Conservation (phyloP, 768 basidiomycete genomes). For the Boletus sp. region DNA sequence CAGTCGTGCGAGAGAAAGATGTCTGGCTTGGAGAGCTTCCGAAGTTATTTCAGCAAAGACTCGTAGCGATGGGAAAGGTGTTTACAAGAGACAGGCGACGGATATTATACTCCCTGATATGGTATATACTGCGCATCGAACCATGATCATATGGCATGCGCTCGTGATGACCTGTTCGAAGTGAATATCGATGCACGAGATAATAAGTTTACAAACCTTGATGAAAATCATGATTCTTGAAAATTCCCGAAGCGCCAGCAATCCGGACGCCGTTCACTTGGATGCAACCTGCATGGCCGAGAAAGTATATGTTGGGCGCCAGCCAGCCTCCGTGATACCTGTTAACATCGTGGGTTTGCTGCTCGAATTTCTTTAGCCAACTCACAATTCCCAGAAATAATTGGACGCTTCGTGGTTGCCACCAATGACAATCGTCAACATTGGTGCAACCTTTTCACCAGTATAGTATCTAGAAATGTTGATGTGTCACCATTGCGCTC, state of each 20-base stretch:
- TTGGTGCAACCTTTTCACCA: constrained; percentile 74
- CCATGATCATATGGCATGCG: constrained; percentile 72
- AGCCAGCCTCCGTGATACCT: constrained; percentile 98
- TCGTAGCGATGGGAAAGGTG: neutral
- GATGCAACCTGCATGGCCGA: constrained; percentile 88
- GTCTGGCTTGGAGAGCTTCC: constrained; percentile 55
- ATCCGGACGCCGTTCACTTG: constrained; percentile 86
- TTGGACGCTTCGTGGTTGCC: constrained; percentile 98
- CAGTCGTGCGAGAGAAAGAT: constrained; percentile 97
- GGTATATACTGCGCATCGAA: constrained; percentile 82
- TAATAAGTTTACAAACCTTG: constrained; percentile 43
- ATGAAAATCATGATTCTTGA: constrained; percentile 70
- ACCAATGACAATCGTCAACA: constrained; percentile 91
- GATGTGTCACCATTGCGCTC: neutral
- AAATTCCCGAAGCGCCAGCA: constrained; percentile 91
- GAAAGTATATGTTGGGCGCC: constrained; percentile 94
- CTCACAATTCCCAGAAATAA: constrained; percentile 94
- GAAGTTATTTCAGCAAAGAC: neutral
- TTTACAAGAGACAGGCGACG: constrained; percentile 70
- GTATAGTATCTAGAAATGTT: constrained; percentile 70
- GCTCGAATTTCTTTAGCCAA: constrained; percentile 3
- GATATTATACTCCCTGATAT: constrained; percentile 83
- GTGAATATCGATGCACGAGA: constrained; percentile 2
- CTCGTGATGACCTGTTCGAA: constrained; percentile 67
- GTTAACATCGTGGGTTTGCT: constrained; percentile 3